Conservation (phyloP, 768 basidiomycete species). For the Phlebiopsis flavidoalba region DNA sequence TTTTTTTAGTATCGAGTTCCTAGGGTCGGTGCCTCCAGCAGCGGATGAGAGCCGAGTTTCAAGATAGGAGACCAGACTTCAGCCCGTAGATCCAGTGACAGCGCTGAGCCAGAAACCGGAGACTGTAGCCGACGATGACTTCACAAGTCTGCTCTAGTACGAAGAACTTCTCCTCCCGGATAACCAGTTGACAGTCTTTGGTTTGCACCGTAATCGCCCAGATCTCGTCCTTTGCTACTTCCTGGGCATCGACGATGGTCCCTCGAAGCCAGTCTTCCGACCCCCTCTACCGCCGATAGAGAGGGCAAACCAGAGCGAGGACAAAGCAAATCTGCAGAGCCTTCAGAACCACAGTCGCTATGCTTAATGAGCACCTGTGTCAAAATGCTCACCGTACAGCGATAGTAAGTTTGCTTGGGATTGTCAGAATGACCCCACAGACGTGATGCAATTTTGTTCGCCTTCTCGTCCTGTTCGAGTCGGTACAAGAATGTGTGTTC, state of each 20-base stretch:
- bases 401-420: slow-evolving; percentile 47
- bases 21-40: background rate
- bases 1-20: slow-evolving; percentile 29
- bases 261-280: slow-evolving; percentile 29
- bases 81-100: slow-evolving; percentile 30
- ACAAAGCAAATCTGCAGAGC: slow-evolving; percentile 50
- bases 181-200: slow-evolving; percentile 10
- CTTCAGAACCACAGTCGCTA: background rate
- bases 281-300: slow-evolving; percentile 44
- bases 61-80: slow-evolving; percentile 74
- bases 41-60: slow-evolving; percentile 12
- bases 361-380: background rate
- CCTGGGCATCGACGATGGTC: slow-evolving; percentile 42
- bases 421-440: slow-evolving; percentile 62
- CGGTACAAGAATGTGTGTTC: slow-evolving; percentile 45
- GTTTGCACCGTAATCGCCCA: slow-evolving; percentile 46
- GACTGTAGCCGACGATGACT: slow-evolving; percentile 40
- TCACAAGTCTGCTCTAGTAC: slow-evolving; percentile 73
- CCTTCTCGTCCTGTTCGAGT: slow-evolving; percentile 22
- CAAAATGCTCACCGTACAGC: slow-evolving; percentile 44
- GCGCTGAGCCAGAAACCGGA: slow-evolving; percentile 2
- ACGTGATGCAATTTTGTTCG: slow-evolving; percentile 32
- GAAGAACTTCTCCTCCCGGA: slow-evolving; percentile 31
- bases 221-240: slow-evolving; percentile 51
- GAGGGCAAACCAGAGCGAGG: slow-evolving; percentile 56